Conservation (phyloP, 2,329 filamentous ascomycete genomes). For the Ceratocystis papillata region DNA sequence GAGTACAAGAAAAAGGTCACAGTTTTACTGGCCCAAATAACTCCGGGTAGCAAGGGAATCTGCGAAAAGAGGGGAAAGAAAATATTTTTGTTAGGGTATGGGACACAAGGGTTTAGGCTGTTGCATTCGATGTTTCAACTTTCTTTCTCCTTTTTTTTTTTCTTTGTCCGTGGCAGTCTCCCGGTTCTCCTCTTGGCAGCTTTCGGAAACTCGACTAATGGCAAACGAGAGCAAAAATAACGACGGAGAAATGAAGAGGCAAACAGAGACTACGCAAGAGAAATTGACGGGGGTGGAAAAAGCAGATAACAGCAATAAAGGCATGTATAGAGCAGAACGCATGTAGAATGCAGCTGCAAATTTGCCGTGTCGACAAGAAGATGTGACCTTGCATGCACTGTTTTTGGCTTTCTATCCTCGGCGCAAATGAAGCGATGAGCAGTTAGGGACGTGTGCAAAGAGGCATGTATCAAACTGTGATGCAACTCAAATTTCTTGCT, state of each 20-base stretch:
- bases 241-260: neutral
- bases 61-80: neutral
- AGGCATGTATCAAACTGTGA: too few species aligned
- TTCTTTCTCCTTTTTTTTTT: neutral
- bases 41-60: neutral
- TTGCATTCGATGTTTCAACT: neutral
- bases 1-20: neutral
- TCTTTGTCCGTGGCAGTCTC: neutral
- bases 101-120: neutral
- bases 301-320: too few species aligned
- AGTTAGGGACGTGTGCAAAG: too few species aligned
- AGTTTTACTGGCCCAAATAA: neutral
- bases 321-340: too few species aligned
- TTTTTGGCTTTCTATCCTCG: neutral
- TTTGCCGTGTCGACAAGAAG: neutral
- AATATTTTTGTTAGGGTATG: neutral
- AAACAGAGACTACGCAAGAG: neutral
- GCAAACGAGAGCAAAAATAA: conserved; percentile 1
- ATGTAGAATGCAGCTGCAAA: neutral
- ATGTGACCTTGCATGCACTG: neutral
- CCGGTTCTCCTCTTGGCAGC: neutral
- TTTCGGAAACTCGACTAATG: neutral
- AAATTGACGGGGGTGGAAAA: too few species aligned
- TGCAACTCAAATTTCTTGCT: too few species aligned
- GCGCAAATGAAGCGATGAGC: neutral